phyloP scores from a whole-genome alignment of 1,284 basidiomycete genomes.

The Apiotrichum laibachii region DNA sequence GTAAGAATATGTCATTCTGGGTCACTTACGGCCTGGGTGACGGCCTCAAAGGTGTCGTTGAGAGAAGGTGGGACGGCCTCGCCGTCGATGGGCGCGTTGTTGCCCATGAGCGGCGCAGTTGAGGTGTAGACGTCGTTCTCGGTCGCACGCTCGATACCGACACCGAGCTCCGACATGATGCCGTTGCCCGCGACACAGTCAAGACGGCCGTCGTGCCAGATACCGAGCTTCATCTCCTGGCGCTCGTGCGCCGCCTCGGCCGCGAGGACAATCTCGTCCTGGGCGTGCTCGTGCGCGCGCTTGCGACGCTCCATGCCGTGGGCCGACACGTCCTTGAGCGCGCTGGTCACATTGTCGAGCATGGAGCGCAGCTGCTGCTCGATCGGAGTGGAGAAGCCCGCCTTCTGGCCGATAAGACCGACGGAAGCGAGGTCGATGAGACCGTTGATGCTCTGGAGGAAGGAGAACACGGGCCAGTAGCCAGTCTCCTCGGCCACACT shows the following conservation, averaged over 20 bases:
- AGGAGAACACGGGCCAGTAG: constrained; percentile 87
- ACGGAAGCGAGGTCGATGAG: constrained; percentile 89
- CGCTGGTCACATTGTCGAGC: constrained; percentile 72
- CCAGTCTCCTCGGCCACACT: constrained; percentile 71
- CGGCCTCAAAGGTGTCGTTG: neutral
- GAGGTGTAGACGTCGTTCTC: constrained; percentile 48
- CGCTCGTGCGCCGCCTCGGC: constrained; percentile 37
- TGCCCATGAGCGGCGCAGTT: constrained; percentile 37
- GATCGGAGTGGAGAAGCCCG: constrained; percentile 79
- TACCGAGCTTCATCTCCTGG: constrained; percentile 57
- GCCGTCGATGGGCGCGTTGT: constrained; percentile 33
- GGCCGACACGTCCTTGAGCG: constrained; percentile 62
- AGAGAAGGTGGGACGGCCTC: constrained; percentile 31
- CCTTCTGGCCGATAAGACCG: constrained; percentile 93
- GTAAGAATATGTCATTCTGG: neutral
- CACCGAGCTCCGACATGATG: constrained; percentile 73
- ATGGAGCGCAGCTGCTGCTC: constrained; percentile 81
- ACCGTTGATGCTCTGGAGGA: constrained; percentile 78
- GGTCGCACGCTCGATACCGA: constrained; percentile 64
- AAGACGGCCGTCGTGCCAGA: constrained; percentile 75
- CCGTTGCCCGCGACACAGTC: constrained; percentile 79
- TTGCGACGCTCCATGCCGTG: constrained; percentile 52
- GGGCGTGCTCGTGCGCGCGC: constrained; percentile 31
- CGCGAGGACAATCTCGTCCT: constrained; percentile 26
- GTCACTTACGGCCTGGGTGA: neutral